phyloP scores from a whole-genome alignment of 495 filamentous ascomycete species.

The Rostrohypoxylon terebratum region DNA sequence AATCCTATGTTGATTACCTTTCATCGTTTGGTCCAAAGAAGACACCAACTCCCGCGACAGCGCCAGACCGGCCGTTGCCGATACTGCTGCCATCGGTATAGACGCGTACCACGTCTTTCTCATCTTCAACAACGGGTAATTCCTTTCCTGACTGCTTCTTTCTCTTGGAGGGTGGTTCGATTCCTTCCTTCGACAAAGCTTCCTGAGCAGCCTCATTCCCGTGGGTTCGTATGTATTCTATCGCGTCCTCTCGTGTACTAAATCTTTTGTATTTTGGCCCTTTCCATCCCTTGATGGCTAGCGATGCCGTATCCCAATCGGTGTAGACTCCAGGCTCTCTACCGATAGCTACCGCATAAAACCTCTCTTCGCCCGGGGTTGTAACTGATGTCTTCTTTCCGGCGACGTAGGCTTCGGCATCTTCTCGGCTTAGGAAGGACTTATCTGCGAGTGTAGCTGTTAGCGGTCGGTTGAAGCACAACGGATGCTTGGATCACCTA shows the following conservation, averaged over 20 bases:
- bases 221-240: conserved; percentile 55
- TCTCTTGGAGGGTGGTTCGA: conserved; percentile 45
- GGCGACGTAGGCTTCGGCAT: conserved; percentile 81
- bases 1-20: conserved; percentile 64
- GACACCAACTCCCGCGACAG: conserved; percentile 87
- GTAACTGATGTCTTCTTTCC: conserved; percentile 63
- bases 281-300: conserved; percentile 80
- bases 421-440: conserved; percentile 78
- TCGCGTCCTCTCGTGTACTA: conserved; percentile 78
- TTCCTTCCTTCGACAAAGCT: conserved; percentile 55
- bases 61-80: conserved; percentile 77
- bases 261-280: conserved; percentile 87
- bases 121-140: conserved; percentile 53
- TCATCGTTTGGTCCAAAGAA: conserved; percentile 81
- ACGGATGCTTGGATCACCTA: conserved; percentile 59
- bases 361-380: conserved; percentile 54
- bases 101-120: conserved; percentile 71
- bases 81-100: conserved; percentile 91
- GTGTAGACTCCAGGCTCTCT: conserved; percentile 88
- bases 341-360: conserved; percentile 88
- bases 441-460: conserved; percentile 70
- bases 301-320: conserved; percentile 81
- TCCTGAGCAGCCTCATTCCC: conserved; percentile 70
- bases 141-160: conserved; percentile 51
- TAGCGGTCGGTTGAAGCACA: conserved; percentile 20